Evolutionary conservation across 441 rosid genomes (phyloP).

Genomic region (Metrosideros polymorpha): DNA sequence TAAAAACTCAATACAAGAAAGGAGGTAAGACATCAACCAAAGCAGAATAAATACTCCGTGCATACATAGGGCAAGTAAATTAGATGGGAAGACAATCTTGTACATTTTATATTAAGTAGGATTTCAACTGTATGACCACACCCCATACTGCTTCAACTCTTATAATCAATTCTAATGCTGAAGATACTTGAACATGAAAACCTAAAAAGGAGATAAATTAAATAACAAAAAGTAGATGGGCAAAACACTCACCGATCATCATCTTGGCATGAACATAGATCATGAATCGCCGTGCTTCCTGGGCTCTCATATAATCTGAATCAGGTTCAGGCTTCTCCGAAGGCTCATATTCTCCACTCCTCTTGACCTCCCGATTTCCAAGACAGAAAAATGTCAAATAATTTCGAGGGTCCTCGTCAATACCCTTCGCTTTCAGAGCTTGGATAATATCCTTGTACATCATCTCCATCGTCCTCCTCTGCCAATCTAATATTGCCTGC

Average conservation of each 20-base stretch:
- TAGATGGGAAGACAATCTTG: not conserved
- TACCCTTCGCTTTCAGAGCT: constrained; percentile 67
- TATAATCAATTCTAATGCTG: not conserved
- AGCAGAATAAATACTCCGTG: not conserved
- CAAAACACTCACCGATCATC: constrained; percentile 74
- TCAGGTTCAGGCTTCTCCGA: constrained; percentile 77
- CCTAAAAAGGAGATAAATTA: not conserved
- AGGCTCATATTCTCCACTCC: constrained; percentile 86
- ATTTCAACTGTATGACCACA: not conserved
- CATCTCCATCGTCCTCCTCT: constrained; percentile 97
- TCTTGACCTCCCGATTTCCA: constrained; percentile 90
- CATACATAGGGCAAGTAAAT: not conserved
- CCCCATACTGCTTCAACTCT: not conserved
- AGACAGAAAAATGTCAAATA: constrained; percentile 94
- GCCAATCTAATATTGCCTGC: constrained; percentile 98
- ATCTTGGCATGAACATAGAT: constrained; percentile 94
- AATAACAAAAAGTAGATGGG: not conserved
- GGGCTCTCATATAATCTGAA: constrained; percentile 74
- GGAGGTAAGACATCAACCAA: not conserved
- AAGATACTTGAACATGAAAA: not conserved
- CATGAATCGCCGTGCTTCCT: constrained; percentile 94
- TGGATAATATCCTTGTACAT: constrained; percentile 77
- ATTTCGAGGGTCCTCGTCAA: constrained; percentile 76
- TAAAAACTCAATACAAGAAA: not conserved
- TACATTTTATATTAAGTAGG: not conserved